phyloP scores from a whole-genome alignment of 208 protist genomes.

The Paratrypanosoma confusum region DNA sequence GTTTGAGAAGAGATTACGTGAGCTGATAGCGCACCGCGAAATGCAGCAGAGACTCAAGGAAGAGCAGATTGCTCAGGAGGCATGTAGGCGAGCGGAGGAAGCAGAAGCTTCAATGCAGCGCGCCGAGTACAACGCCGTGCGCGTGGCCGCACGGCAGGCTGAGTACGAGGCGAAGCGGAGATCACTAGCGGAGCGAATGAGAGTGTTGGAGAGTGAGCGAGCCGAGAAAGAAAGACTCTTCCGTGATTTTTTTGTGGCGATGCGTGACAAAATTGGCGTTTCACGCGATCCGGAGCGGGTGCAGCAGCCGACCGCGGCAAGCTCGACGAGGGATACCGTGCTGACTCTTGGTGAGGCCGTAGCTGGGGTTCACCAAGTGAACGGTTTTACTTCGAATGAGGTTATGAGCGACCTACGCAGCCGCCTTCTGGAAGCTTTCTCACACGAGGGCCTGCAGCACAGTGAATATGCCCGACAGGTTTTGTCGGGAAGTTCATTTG shows the following conservation, averaged over 20 bases:
- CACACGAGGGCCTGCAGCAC: conserved; percentile 66
- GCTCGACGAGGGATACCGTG: conserved; percentile 28
- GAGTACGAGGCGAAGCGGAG: conserved; percentile 39
- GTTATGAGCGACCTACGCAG: conserved; percentile 76
- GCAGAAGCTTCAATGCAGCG: conserved; percentile 22
- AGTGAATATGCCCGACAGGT: conserved; percentile 67
- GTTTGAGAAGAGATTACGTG: neutral
- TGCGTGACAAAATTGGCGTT: conserved; percentile 57
- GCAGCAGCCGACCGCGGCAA: conserved; percentile 45
- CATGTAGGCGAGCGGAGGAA: conserved; percentile 21
- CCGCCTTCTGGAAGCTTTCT: conserved; percentile 59
- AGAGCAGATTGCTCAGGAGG: conserved; percentile 29
- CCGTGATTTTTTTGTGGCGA: conserved; percentile 52
- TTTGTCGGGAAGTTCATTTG: conserved; percentile 34
- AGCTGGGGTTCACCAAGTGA: neutral
- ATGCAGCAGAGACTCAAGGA: conserved; percentile 21
- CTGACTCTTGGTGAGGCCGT: conserved; percentile 26
- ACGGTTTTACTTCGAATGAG: conserved; percentile 63
- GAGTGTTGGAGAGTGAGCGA: conserved; percentile 17
- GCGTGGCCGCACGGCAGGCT: conserved; percentile 38
- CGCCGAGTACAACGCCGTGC: conserved; percentile 28
- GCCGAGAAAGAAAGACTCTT: conserved; percentile 36
- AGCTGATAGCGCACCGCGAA: conserved; percentile 26
- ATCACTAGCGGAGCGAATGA: too few relatives aligned
- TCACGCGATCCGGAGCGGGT: conserved; percentile 39